Percentiles rank a stretch among this genome's conserved stretches.
Conservation (phyloP, 1,139 yeast genomes). For the Blastobotrys indianensis region DNA sequence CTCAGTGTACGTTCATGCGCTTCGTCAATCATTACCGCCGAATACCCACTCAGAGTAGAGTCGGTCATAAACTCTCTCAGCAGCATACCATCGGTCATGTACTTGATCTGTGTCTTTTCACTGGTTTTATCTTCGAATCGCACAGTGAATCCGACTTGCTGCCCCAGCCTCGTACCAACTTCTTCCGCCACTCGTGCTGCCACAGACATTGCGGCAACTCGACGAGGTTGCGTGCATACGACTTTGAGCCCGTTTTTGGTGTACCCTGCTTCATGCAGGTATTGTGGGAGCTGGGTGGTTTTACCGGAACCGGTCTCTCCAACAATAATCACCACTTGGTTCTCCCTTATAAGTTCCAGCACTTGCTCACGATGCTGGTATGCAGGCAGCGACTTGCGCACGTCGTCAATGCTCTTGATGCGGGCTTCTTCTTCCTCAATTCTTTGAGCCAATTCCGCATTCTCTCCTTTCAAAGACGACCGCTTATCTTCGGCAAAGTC, state of each 20-base stretch:
- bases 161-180: conserved; percentile 63
- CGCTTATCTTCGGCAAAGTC: conserved; percentile 48
- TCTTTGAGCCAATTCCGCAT: conserved; percentile 30
- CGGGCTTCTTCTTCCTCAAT: conserved; percentile 41
- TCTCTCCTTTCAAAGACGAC: conserved; percentile 25
- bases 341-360: conserved; percentile 52
- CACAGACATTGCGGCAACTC: conserved; percentile 94
- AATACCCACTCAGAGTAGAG: conserved; percentile 59
- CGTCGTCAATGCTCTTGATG: conserved; percentile 40
- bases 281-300: conserved; percentile 93
- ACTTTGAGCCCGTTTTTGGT: conserved; percentile 49
- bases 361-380: conserved; percentile 57
- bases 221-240: conserved; percentile 93
- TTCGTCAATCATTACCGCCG: conserved; percentile 90
- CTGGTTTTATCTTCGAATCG: conserved; percentile 77
- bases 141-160: conserved; percentile 79
- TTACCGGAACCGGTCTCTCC: conserved; percentile 99
- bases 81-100: conserved; percentile 93
- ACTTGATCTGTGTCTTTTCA: conserved; percentile 63
- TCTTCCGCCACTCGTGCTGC: conserved; percentile 91
- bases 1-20: conserved; percentile 93
- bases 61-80: conserved; percentile 77
- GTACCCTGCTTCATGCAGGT: conserved; percentile 75
- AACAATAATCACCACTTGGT: conserved; percentile 79
- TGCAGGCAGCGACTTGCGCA: conserved; percentile 71